phyloP scores from a whole-genome alignment of 371 early-diverging fungal genomes.

The Sporodiniella umbellata region DNA sequence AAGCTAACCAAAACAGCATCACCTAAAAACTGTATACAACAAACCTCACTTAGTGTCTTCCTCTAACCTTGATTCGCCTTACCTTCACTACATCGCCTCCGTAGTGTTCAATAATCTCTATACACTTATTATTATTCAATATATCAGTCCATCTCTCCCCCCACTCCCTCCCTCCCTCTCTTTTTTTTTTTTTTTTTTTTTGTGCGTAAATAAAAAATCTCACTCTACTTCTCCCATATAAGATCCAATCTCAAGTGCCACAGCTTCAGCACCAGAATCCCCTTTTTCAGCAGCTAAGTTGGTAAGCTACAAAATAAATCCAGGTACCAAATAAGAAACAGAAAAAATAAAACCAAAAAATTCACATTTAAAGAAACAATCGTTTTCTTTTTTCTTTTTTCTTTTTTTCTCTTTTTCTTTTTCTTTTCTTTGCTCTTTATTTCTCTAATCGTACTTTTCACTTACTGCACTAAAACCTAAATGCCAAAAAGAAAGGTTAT shows the following conservation, averaged over 20 bases:
- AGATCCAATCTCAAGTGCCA: constrained; percentile 57
- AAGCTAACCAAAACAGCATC: constrained; percentile 62
- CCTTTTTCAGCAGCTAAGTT: constrained; percentile 58
- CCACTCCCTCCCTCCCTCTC: no score
- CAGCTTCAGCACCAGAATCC: constrained; percentile 63
- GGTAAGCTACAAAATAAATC: constrained; percentile 40
- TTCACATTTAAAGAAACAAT: no score
- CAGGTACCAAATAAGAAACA: background rate
- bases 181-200: background rate
- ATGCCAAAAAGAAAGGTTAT: no score
- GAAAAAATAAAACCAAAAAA: no score
- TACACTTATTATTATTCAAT: constrained; percentile 28
- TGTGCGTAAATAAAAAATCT: no score
- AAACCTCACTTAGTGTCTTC: no score
- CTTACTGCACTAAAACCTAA: constrained; percentile 30
- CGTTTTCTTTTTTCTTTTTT: no score
- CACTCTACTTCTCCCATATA: constrained; percentile 49
- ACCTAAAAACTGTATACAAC: constrained; percentile 50
- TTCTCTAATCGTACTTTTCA: background rate
- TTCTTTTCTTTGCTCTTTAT: no score
- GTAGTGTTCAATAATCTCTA: constrained; percentile 57
- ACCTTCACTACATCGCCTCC: constrained; percentile 67
- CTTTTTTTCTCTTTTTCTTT: background rate
- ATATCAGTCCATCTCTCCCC: no score
- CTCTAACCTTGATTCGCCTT: background rate